Percentiles rank a stretch among this genome's conserved stretches.
Conservation (phyloP, 2,329 filamentous ascomycete species). For the Diaporthe ilicicola region DNA sequence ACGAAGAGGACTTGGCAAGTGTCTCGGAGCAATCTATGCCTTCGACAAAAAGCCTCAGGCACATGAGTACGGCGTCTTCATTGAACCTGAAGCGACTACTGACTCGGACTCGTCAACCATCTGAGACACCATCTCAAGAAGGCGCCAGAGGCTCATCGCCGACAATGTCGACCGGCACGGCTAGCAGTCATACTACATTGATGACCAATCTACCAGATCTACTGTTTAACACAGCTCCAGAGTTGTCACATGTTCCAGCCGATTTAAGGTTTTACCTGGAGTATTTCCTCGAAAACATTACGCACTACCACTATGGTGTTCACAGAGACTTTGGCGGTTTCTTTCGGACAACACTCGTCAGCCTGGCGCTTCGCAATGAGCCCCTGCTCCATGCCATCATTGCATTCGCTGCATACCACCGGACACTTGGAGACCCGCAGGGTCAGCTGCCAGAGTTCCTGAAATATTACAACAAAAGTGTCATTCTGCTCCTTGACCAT, state of each 20-base stretch:
- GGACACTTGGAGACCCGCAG: conserved; percentile 73
- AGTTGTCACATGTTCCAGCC: conserved; percentile 67
- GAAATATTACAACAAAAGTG: conserved; percentile 88
- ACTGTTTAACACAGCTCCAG: conserved; percentile 43
- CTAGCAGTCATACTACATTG: conserved; percentile 46
- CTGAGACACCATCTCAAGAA: conserved; percentile 63
- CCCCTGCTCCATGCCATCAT: conserved; percentile 86
- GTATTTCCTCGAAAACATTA: conserved; percentile 82
- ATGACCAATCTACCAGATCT: conserved; percentile 43
- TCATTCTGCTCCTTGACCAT: conserved; percentile 76
- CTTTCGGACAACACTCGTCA: conserved; percentile 75
- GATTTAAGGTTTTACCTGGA: conserved; percentile 82
- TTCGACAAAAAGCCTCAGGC: conserved; percentile 42
- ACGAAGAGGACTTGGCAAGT: conserved; percentile 52
- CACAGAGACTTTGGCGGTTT: conserved; percentile 77
- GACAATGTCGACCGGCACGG: conserved; percentile 56
- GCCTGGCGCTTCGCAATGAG: conserved; percentile 76
- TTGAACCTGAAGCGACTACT: conserved; percentile 45
- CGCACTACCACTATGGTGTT: conserved; percentile 83
- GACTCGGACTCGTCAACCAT: conserved; percentile 52
- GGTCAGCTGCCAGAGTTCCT: conserved; percentile 85
- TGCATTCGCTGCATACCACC: conserved; percentile 88
- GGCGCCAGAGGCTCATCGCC: conserved; percentile 62
- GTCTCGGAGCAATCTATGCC: conserved; percentile 36
- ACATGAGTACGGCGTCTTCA: conserved; percentile 50